Conservation (phyloP, 306 rosid genomes). For the Hippophae tibetana region DNA sequence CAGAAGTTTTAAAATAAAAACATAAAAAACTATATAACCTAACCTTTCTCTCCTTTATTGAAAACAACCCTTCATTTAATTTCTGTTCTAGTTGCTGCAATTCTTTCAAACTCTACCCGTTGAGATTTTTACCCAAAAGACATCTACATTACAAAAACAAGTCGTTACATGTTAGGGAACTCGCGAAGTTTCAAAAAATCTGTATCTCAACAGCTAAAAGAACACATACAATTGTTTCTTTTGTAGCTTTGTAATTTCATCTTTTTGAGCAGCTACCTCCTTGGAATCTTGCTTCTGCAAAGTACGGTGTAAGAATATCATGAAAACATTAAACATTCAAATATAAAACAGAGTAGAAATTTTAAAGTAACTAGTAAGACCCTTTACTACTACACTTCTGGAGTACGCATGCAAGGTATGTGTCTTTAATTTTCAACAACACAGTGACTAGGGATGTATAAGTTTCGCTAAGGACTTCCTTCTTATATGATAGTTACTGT, state of each 20-base stretch:
- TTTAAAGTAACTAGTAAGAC: no score
- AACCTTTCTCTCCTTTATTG: conserved; percentile 59
- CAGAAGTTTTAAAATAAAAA: neutral
- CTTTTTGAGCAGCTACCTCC: conserved; percentile 56
- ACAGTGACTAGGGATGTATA: no score
- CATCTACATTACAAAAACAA: conserved; percentile 29
- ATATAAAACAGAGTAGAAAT: no score
- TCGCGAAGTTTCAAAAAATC: neutral
- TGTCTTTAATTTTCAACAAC: no score
- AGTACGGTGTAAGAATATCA: conserved; percentile 1
- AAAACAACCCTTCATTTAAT: conserved; percentile 53
- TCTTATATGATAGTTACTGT: no score
- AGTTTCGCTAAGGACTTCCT: no score
- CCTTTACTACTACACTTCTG: no score
- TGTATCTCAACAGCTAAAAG: conserved; percentile 1
- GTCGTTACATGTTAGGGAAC: conserved; percentile 5
- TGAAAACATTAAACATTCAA: neutral
- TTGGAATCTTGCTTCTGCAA: conserved; percentile 59
- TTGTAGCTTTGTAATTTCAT: conserved; percentile 74
- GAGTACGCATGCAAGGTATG: no score
- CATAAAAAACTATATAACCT: conserved; percentile 3
- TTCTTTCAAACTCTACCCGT: conserved; percentile 64
- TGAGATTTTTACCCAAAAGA: conserved; percentile 71
- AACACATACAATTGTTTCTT: conserved; percentile 54
- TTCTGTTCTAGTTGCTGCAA: conserved; percentile 73